Evolutionary conservation across 2,329 filamentous ascomycete genomes (phyloP), one percentile per base, ranked within the genome.

Genomic region (Alternaria sp.): DNA sequence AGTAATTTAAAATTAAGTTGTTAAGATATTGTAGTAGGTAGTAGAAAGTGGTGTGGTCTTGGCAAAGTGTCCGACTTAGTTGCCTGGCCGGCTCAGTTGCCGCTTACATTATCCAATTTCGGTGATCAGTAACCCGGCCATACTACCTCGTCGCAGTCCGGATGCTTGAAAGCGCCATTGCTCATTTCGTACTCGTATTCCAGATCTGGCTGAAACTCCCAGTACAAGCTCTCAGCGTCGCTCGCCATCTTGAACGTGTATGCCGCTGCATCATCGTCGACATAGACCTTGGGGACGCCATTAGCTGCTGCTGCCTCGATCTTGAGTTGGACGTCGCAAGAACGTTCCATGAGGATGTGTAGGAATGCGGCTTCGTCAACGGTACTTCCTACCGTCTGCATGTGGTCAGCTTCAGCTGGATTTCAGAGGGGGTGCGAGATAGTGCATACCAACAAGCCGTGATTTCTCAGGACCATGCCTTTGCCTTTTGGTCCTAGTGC

Each of bases 321-420:
- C 65, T 83, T 79, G 51, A 91, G 78, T 78, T 92, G 89, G 31
- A 90, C 84, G 55, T 86, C 82, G 72, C 90, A 92, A 45, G 84
- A 86, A 48, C 88, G 82, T 74, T 92, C 90, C 73, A 91, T 81
- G 42, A 89, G 77, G 0, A 85, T 86, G 71, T 91, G 90, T 51
- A 91, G 74, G 73, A 88, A 92, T 0, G 86, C 87, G 1, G 90
- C 90, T 75, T 92, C 90, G 70, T 92, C 90, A 2, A 92, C 89
- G 0, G 90, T 92, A 6, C 75, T 69, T 4, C 90, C 90, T 0
- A 91, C 89, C 0, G 88, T 90, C 74, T 77, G 29, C 5, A 17
- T 7, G 4, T 4, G 8, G 33, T 70, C 24, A 70, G 54, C 21
- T 10, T 37, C 4, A 11, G n/a, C 4, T 26, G 14, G 5, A 34